Evolutionary conservation across 768 basidiomycete species (phyloP).

Genomic region (Naganishia antarctica): DNA sequence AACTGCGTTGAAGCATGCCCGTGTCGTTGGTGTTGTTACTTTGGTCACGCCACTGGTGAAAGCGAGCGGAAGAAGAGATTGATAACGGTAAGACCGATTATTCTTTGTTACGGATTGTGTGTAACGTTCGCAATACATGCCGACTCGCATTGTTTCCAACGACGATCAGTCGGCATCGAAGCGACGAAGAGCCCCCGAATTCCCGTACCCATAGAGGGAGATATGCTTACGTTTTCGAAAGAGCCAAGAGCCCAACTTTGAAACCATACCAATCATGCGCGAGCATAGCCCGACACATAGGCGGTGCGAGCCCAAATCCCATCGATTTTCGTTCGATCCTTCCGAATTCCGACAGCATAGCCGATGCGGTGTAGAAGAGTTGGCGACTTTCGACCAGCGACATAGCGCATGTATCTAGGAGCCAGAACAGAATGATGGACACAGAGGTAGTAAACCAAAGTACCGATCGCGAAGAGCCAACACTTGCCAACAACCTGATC

Average conservation of each 20-base stretch:
- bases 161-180: conserved; percentile 14
- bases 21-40: background rate
- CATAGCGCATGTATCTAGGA: conserved; percentile 22
- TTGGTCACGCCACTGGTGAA: conserved; percentile 11
- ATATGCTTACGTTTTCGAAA: conserved; percentile 18
- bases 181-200: conserved; percentile 9
- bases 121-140: background rate
- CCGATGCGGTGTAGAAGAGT: conserved; percentile 2
- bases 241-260: background rate
- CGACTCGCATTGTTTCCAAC: conserved; percentile 19
- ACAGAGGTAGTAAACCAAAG: conserved; percentile 22
- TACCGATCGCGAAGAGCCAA: conserved; percentile 21
- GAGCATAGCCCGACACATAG: conserved; percentile 1
- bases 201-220: background rate
- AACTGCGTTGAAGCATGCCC: conserved; percentile 9
- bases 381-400: conserved; percentile 14
- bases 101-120: background rate
- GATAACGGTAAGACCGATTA: conserved; percentile 19
- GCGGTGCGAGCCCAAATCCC: background rate
- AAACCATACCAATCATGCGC: background rate
- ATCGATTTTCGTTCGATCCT: background rate
- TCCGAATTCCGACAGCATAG: conserved; percentile 9
- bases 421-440: conserved; percentile 17
- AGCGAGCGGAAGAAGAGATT: conserved; percentile 16
- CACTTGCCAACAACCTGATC: conserved; percentile 22